phyloP scores from a whole-genome alignment of 225 moss, liverwort and hornwort genomes.

The Marchantia paleacea region DNA sequence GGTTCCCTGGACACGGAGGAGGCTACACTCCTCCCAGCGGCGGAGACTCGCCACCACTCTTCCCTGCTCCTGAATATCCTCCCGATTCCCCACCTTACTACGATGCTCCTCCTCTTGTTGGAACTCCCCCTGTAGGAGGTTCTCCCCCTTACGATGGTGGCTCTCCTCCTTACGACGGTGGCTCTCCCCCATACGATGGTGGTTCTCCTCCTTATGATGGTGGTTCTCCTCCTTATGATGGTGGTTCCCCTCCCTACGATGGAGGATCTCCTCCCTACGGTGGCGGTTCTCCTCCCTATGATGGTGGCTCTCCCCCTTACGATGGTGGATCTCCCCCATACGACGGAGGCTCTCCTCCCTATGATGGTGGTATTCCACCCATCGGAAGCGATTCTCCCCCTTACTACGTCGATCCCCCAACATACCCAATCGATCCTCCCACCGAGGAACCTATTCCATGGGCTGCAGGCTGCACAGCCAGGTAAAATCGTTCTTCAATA shows the following conservation, averaged over 20 bases:
- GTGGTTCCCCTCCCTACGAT: background rate
- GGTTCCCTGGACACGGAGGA: conserved; percentile 6
- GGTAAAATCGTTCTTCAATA: no score
- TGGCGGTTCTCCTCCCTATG: background rate
- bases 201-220: conserved; percentile 2
- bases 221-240: conserved; percentile 15
- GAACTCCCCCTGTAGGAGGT: background rate
- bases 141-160: conserved; percentile 14
- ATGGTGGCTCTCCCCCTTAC: conserved; percentile 13
- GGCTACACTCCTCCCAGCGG: background rate
- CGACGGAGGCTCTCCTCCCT: conserved; percentile 7
- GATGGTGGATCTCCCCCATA: conserved; percentile 8
- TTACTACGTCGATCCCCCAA: background rate
- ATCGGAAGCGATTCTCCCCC: background rate
- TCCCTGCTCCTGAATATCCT: conserved; percentile 9
- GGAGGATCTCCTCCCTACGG: conserved; percentile 17
- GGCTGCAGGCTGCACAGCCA: background rate
- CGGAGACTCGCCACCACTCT: conserved; percentile 7
- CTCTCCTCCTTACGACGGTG: background rate
- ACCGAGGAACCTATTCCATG: conserved; percentile 18
- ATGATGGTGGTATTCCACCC: conserved; percentile 1
- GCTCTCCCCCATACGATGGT: conserved; percentile 3
- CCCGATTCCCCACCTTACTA: conserved; percentile 16
- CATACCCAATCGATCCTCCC: background rate
- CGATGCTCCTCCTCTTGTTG: background rate